Base-by-base conservation (phyloP, 225 moss, liverwort and hornwort genomes). In the Bryum argenteum region DNA sequence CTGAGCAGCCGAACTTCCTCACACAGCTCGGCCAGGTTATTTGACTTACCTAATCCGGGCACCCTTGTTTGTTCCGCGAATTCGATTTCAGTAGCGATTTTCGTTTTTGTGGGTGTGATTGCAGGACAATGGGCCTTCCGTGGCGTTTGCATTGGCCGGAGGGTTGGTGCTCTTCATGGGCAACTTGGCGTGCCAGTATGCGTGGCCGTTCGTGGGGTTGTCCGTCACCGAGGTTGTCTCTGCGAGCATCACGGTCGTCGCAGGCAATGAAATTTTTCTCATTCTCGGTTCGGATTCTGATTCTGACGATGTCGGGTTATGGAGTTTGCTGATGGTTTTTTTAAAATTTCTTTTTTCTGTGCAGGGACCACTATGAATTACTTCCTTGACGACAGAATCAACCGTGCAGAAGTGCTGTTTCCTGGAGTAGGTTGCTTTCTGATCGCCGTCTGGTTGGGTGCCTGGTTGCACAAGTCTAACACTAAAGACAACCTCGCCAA, bases 341-440 rank as follows among this genome's bases (percentile, higher is more conserved):
- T n/a, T n/a, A n/a, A n/a, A n/a, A 47, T 14, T 14, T 11, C 15
- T 13, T 43, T 43, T 43, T 43, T 45, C 14, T 48, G 16, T 48
- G 48, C 48, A 95, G 92, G 92, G 52, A 89, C 95, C 11, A 96
- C 91, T 22, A 72, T 96, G 89, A 96, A 96, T 62, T 96, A 96
- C 67, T 97, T 97, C 41, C 72, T 97, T 22, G 97, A 97, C 80
- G 67, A 70, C 54, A 78, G 92, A 55, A 93, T 97, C 45, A 94
- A 97, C 72, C 86, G 86, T 8, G 97, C 92, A 1, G 85, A 94
- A 66, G 68, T 97, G 61, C 61, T 94, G 52, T 94, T 97, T 59
- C 90, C 94, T 1, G 94, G 94, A 18, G 97, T 97, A 63, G 97
- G 67, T 15, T 97, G 91, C 71, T 97, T 97, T 73, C 63, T 97